Evolutionary conservation across 108 stramenopile genomes (phyloP), one percentile per base, ranked within the genome.

Genomic region (Parietichytrium sp.): DNA sequence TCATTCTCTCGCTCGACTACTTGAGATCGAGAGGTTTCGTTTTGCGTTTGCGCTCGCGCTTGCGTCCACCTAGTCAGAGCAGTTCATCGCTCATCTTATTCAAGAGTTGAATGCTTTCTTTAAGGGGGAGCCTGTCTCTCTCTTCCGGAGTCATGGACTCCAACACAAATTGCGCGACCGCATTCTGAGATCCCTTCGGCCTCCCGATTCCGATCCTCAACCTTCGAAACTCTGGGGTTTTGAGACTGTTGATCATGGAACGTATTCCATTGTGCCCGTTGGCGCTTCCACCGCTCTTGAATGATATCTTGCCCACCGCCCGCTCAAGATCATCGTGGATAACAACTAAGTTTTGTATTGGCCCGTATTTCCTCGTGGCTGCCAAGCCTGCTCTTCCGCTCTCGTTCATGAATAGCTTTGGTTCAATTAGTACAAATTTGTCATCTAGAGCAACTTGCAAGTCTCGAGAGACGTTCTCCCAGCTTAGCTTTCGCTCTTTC

Each of bases 301-400:
- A 72, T 33, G 38, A 42, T 10, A 72, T 23, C 16, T 72, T 72
- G 16, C 20, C 61, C 15, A 72, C 36, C 13, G 61, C 29, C 38
- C 61, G 61, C 15, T 27, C 61, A 25, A 72, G 61, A 20, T 72
- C 61, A 42, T 72, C 61, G 42, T 72, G 61, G 61, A 72, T 42
- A 25, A 72, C 61, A 25, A 72, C 20, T 23, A 72, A 42, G 61
- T 36, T 45, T 10, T 33, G 38, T n/a, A n/a, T n/a, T n/a, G n/a
- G n/a, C 15, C 15, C 13, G 2, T 45, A 72, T 7, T 72, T 33
- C 6, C 42, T 16, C 61, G 45, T 6, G 16, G 20, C 61, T 6
- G 61, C 61, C 1, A 42, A 16, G 10, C 38, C 61, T n/a, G 61
- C 61, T 42, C 45, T 72, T 33, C 61, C 61, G 61, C 45, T 72